Evolutionary conservation across 805 yeast species (phyloP).

Genomic region (Cyberlindnera mississippiensis): DNA sequence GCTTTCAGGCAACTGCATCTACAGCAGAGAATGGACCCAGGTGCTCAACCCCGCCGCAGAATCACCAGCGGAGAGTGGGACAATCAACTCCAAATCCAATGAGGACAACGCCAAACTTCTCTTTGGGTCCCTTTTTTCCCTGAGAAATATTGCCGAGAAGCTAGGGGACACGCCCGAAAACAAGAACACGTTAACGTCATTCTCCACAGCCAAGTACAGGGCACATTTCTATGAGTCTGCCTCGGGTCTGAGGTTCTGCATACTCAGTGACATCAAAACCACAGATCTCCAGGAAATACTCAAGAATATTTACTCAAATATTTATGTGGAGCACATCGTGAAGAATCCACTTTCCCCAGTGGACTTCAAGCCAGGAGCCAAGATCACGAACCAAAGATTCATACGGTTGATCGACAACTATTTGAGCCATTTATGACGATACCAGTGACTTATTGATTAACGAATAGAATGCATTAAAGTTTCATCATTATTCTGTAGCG

Average conservation of each 20-base stretch:
- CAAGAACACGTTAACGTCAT: slow-evolving; percentile 41
- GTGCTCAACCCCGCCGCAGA: slow-evolving; percentile 17
- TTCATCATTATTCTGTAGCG: too few relatives aligned
- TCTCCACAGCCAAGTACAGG: slow-evolving; percentile 71
- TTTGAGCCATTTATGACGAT: slow-evolving; percentile 10
- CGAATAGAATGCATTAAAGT: neutral
- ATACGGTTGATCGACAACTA: slow-evolving; percentile 20
- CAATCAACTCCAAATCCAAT: slow-evolving; percentile 49
- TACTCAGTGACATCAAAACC: slow-evolving; percentile 61
- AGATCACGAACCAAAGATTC: slow-evolving; percentile 55
- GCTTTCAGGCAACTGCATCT: slow-evolving; percentile 62
- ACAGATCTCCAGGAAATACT: slow-evolving; percentile 54
- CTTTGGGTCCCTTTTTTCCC: slow-evolving; percentile 80
- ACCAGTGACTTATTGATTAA: neutral
- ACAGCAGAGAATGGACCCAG: slow-evolving; percentile 65
- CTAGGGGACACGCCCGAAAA: slow-evolving; percentile 34
- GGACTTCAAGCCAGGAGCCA: slow-evolving; percentile 49
- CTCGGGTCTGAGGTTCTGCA: slow-evolving; percentile 70
- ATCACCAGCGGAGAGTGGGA: slow-evolving; percentile 27
- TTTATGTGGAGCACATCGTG: slow-evolving; percentile 58
- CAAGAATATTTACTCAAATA: slow-evolving; percentile 53
- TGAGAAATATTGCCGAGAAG: slow-evolving; percentile 69
- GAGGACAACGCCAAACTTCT: slow-evolving; percentile 75
- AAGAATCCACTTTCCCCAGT: slow-evolving; percentile 58
- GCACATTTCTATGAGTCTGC: slow-evolving; percentile 80